A percentile compares a stretch with the other conserved stretches of the same genome.
Evolutionary conservation across 768 basidiomycete species (phyloP).

Genomic region (Serendipita sp.): DNA sequence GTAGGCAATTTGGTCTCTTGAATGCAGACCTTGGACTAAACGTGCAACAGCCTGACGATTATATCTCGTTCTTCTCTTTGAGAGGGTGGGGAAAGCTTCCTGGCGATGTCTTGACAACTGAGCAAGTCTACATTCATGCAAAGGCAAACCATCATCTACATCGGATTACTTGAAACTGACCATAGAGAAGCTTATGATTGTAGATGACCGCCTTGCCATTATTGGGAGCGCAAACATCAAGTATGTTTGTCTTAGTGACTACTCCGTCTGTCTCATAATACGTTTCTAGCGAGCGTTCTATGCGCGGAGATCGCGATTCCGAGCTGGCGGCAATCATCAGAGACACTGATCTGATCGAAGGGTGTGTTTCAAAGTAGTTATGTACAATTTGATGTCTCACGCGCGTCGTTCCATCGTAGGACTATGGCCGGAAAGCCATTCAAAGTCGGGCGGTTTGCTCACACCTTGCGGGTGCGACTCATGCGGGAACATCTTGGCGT

Average conservation of each 20-base stretch:
- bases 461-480: slow-evolving; percentile 77
- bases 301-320: slow-evolving; percentile 91
- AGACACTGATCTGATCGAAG: slow-evolving; percentile 93
- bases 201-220: slow-evolving; percentile 87
- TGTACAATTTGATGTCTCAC: neutral
- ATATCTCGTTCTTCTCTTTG: slow-evolving; percentile 80
- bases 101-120: slow-evolving; percentile 69
- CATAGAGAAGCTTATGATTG: slow-evolving; percentile 37
- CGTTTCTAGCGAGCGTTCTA: slow-evolving; percentile 56
- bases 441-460: slow-evolving; percentile 93
- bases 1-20: slow-evolving; percentile 27
- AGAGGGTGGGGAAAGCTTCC: slow-evolving; percentile 89
- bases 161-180: neutral
- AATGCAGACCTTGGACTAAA: slow-evolving; percentile 6
- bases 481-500: slow-evolving; percentile 96
- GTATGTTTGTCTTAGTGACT: neutral
- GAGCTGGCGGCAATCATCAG: slow-evolving; percentile 85
- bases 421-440: slow-evolving; percentile 90
- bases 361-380: slow-evolving; percentile 29
- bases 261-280: neutral
- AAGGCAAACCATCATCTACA: slow-evolving; percentile 29
- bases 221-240: slow-evolving; percentile 98
- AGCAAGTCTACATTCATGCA: slow-evolving; percentile 85
- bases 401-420: slow-evolving; percentile 23
- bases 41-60: slow-evolving; percentile 64